phyloP scores from a whole-genome alignment of 768 basidiomycete species.

The Phlebiopsis gigantea region DNA sequence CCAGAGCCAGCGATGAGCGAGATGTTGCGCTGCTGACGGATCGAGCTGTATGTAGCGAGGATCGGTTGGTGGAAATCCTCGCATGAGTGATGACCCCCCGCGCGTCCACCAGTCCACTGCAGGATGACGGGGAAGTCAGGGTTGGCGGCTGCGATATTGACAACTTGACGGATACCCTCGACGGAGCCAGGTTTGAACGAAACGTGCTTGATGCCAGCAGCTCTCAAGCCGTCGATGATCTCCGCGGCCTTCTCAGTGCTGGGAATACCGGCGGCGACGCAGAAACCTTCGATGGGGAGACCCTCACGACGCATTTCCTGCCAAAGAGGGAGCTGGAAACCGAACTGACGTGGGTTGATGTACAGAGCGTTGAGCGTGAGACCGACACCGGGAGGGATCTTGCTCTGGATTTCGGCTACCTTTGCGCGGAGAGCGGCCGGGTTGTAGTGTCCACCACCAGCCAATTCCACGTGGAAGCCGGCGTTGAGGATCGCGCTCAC shows the following conservation, averaged over 20 bases:
- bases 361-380: slow-evolving; percentile 93
- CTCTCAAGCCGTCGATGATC: slow-evolving; percentile 80
- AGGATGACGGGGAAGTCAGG: slow-evolving; percentile 96
- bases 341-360: slow-evolving; percentile 96
- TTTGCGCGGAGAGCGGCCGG: slow-evolving; percentile 82
- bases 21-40: slow-evolving; percentile 87
- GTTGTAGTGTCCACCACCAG: slow-evolving; percentile 98
- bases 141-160: slow-evolving; percentile 92
- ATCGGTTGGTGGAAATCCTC: slow-evolving; percentile 99
- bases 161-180: slow-evolving; percentile 95
- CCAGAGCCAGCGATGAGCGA: slow-evolving; percentile 91
- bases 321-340: slow-evolving; percentile 97
- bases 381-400: slow-evolving; percentile 84
- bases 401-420: slow-evolving; percentile 85
- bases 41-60: slow-evolving; percentile 81
- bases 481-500: slow-evolving; percentile 90
- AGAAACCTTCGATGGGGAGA: slow-evolving; percentile 96
- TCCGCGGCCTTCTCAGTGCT: slow-evolving; percentile 95
- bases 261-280: slow-evolving; percentile 96
- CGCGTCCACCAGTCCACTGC: slow-evolving; percentile 99
- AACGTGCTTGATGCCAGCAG: slow-evolving; percentile 90
- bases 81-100: slow-evolving; percentile 96
- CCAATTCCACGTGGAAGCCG: slow-evolving; percentile 94
- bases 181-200: slow-evolving; percentile 98
- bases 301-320: slow-evolving; percentile 96